These are phyloP conservation scores for Cystobasidium ongulense DNA, from an alignment of 768 basidiomycete species.

Conservation along the genomic window DNA sequence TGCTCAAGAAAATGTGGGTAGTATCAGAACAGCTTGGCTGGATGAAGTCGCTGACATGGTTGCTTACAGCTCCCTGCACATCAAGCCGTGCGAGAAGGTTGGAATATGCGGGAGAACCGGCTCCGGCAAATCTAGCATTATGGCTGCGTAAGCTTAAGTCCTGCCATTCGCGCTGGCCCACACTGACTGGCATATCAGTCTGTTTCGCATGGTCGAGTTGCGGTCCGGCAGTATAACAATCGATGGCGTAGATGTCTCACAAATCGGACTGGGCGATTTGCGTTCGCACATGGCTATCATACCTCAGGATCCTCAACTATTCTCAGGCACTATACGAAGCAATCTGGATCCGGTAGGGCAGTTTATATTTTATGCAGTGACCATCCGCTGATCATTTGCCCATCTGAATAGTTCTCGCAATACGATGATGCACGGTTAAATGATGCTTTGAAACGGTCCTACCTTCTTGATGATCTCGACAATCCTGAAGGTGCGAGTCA, in stretches of 20 bases:
- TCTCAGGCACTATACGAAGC: conserved; percentile 25
- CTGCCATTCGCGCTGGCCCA: conserved; percentile 69
- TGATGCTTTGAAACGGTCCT: conserved; percentile 77
- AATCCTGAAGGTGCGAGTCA: conserved; percentile 44
- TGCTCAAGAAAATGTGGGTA: conserved; percentile 65
- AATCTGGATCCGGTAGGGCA: conserved; percentile 29
- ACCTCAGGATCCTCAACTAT: conserved; percentile 17
- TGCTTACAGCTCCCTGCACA: conserved; percentile 61
- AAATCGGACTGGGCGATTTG: conserved; percentile 53
- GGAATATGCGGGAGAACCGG: conserved; percentile 10
- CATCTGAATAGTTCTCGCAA: conserved; percentile 61
- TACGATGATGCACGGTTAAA: conserved; percentile 78
- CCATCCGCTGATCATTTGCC: neutral
- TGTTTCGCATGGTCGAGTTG: conserved; percentile 34
- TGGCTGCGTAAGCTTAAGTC: conserved; percentile 57
- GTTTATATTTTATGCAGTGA: neutral
- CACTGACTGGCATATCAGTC: conserved; percentile 65
- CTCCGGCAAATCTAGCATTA: conserved; percentile 30
- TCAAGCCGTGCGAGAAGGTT: conserved; percentile 51
- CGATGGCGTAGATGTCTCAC: conserved; percentile 47
- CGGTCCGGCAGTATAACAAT: conserved; percentile 44
- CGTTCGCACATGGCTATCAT: conserved; percentile 33
- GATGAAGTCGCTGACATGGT: conserved; percentile 83
- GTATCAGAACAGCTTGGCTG: conserved; percentile 61
- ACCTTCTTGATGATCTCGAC: conserved; percentile 59